Evolutionary conservation across 2,329 filamentous ascomycete species (phyloP).

Genomic region (Corynespora cassiicola): DNA sequence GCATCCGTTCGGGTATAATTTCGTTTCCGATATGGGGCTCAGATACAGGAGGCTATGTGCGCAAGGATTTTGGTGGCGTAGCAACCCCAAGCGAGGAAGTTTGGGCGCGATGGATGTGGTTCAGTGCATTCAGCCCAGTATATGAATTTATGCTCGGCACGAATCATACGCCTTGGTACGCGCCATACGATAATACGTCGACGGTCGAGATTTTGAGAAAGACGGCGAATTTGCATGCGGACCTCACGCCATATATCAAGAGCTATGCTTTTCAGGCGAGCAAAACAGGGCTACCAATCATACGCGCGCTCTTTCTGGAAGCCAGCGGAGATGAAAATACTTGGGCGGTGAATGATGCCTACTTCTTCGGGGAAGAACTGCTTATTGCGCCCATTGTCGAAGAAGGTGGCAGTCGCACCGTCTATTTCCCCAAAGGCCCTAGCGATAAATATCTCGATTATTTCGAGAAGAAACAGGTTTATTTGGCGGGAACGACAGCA

Average conservation of each 20-base stretch:
- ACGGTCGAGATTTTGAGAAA: slow-evolving; percentile 38
- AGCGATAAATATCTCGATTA: slow-evolving; percentile 40
- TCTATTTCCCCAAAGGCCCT: slow-evolving; percentile 39
- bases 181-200: slow-evolving; percentile 29
- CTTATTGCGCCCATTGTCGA: slow-evolving; percentile 43
- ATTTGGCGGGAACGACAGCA: slow-evolving; percentile 26
- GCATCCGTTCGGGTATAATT: slow-evolving; percentile 41
- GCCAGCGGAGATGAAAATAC: slow-evolving; percentile 29
- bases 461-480: slow-evolving; percentile 27
- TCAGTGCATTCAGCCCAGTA: slow-evolving; percentile 43
- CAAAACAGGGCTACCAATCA: slow-evolving; percentile 38
- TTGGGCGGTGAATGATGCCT: slow-evolving; percentile 33
- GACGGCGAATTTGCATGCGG: slow-evolving; percentile 38
- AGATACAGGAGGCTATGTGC: slow-evolving; percentile 44
- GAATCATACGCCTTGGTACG: slow-evolving; percentile 45
- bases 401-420: slow-evolving; percentile 26
- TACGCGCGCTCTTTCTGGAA: slow-evolving; percentile 45
- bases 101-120: slow-evolving; percentile 50
- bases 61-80: slow-evolving; percentile 24
- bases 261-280: slow-evolving; percentile 36
- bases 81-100: slow-evolving; percentile 37
- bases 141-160: slow-evolving; percentile 47
- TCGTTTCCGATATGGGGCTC: slow-evolving; percentile 41
- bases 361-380: slow-evolving; percentile 43
- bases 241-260: slow-evolving; percentile 43